A percentile compares a stretch with the other conserved stretches of the same genome.
These are phyloP conservation scores for Thielaviopsis populi DNA, from an alignment of 2,329 filamentous ascomycete genomes.

Conservation along the genomic window DNA sequence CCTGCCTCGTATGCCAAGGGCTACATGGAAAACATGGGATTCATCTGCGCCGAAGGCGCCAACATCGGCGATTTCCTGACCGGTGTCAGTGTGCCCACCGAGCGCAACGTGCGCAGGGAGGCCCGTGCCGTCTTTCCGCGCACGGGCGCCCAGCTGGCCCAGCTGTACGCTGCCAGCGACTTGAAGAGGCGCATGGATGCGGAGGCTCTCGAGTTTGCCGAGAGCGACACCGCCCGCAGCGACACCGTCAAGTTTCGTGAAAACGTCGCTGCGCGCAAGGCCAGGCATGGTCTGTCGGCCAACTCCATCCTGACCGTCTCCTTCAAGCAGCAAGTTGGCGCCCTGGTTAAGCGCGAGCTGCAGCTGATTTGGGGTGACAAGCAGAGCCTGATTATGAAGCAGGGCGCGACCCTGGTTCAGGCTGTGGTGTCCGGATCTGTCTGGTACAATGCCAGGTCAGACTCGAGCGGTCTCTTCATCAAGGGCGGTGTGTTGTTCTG, in stretches of 20 bases:
- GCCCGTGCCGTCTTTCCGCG: constrained; percentile 30
- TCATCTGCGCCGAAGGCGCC: constrained; percentile 49
- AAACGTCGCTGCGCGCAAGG: constrained; percentile 38
- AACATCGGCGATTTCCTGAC: constrained; percentile 60
- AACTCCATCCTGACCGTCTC: constrained; percentile 41
- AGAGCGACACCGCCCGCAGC: constrained; percentile 31
- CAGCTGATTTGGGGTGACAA: constrained; percentile 52
- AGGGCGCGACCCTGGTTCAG: constrained; percentile 40
- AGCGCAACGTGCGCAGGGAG: constrained; percentile 42
- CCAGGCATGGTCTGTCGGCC: constrained; percentile 33
- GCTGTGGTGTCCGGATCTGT: constrained; percentile 50
- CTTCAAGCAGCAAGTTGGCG: constrained; percentile 39
- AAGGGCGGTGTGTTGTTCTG: constrained; percentile 52
- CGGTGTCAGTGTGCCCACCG: constrained; percentile 51
- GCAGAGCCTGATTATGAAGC: constrained; percentile 47
- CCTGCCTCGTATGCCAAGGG: constrained; percentile 42
- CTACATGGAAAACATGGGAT: constrained; percentile 54
- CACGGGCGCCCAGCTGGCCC: constrained; percentile 30
- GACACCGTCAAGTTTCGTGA: constrained; percentile 40
- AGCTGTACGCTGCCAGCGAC: constrained; percentile 36
- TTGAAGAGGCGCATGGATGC: constrained; percentile 36
- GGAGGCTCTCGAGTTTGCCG: constrained; percentile 41
- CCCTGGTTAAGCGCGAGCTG: constrained; percentile 45
- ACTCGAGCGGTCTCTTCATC: constrained; percentile 45
- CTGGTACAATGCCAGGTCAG: constrained; percentile 48